Base-by-base conservation (phyloP, 1,284 basidiomycete species). In the Rhodotorula glutinis region DNA sequence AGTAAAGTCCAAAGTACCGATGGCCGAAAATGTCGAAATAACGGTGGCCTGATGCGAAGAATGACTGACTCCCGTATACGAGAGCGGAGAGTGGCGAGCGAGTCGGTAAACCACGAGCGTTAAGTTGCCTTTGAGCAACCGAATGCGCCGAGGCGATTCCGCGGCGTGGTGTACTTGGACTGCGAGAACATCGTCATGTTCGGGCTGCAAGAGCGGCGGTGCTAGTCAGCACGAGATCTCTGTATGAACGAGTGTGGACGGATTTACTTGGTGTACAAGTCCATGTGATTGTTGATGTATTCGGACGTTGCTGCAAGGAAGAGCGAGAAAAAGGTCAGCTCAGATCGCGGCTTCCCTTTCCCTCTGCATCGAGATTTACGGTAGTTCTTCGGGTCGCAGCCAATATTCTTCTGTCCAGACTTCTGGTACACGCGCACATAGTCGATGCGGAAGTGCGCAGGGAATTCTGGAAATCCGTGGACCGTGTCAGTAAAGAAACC, bases 391-490 rank as follows among this genome's bases (percentile, higher is more conserved):
- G 66, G 62, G 53, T 65, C 57, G 53, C 62, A 65, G 4, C 66
- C 60, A 7, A 71, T 63, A 47, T 62, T 70, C 54, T 53, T 58
- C 27, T 66, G 53, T 13, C 63, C 62, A n/a, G 43, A 57, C 52
- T 63, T 57, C 59, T 71, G 70, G 51, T 63, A 71, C 1, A 71
- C 70, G 16, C 70, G 63, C 8, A 71, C 64, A 53, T 71, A 70
- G 57, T 66, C 70, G 65, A 72, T 57, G 10, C 65, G 59, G 5
- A 69, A 57, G 16, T 53, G 61, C 1, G 62, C 70, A 0, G 70
- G 70, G 62, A 69, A 69, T 29, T 62, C 52, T 57, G 57, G 38
- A 41, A 19, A 44, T 5, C 8, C 17, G 43, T 9, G 14, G 14
- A 16, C 9, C 21, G 29, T 16, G 47, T 14, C n/a, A 27, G 7